Conservation (phyloP, 2,329 filamentous ascomycete species). For the Fusarium sambucinum region DNA sequence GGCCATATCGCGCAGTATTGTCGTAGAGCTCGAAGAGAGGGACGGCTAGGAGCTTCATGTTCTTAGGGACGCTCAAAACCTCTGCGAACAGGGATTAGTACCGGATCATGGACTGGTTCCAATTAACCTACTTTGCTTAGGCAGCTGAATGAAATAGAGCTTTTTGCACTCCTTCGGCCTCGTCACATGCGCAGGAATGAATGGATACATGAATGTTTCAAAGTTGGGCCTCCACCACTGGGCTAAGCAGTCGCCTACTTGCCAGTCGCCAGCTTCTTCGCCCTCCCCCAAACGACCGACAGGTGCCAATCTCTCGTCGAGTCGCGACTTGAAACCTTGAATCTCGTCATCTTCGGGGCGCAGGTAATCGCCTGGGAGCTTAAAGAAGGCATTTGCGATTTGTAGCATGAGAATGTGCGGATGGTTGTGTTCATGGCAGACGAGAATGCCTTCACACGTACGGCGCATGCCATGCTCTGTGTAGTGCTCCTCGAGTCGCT, state of each 20-base stretch:
- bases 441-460: constrained; percentile 95
- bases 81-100: constrained; percentile 64
- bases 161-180: constrained; percentile 99
- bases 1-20: constrained; percentile 93
- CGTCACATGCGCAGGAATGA: constrained; percentile 94
- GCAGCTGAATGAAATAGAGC: constrained; percentile 95
- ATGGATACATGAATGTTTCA: constrained; percentile 99
- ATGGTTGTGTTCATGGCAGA: constrained; percentile 99
- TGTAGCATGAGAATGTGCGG: constrained; percentile 99
- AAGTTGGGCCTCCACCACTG: constrained; percentile 99
- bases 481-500: constrained; percentile 97
- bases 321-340: constrained; percentile 90
- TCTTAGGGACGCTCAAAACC: constrained; percentile 96
- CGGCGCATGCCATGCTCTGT: constrained; percentile 92
- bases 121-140: constrained; percentile 77
- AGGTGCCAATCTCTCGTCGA: constrained; percentile 94
- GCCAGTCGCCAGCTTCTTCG: constrained; percentile 88
- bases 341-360: constrained; percentile 90
- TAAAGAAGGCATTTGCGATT: constrained; percentile 99
- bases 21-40: constrained; percentile 98
- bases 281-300: constrained; percentile 88
- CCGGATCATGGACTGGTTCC: not conserved
- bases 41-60: constrained; percentile 98
- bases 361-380: constrained; percentile 96
- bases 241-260: constrained; percentile 92